A percentile compares a stretch with the other conserved stretches of the same genome.
Conservation (phyloP, 2,329 filamentous ascomycete species). For the Orbilia oligospora region DNA sequence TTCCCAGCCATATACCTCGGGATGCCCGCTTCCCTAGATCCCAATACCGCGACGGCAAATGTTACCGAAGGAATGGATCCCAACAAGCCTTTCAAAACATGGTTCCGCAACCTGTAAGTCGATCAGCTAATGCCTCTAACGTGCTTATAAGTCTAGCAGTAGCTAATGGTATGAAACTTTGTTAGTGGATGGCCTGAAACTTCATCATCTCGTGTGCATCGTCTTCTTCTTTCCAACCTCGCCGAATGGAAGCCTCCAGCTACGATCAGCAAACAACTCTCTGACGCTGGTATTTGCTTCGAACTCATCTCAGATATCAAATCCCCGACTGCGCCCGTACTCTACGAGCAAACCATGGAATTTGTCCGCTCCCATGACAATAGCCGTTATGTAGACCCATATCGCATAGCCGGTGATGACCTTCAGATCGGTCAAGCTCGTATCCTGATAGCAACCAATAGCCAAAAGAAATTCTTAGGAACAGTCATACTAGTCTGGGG, state of each 20-base stretch:
- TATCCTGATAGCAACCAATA: conserved; percentile 44
- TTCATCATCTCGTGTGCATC: conserved; percentile 22
- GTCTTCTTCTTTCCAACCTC: conserved; percentile 47
- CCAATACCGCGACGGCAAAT: conserved; percentile 44
- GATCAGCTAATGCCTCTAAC: neutral
- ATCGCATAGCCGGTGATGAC: conserved; percentile 50
- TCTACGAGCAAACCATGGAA: conserved; percentile 40
- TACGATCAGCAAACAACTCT: conserved; percentile 45
- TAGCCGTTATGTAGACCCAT: conserved; percentile 44
- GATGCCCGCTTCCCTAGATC: conserved; percentile 37
- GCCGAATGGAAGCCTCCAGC: conserved; percentile 38
- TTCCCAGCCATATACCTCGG: conserved; percentile 49
- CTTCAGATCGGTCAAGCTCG: conserved; percentile 42
- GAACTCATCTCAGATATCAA: conserved; percentile 51
- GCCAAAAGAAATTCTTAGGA: conserved; percentile 50
- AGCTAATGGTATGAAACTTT: neutral
- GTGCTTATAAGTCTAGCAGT: neutral
- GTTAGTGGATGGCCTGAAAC: conserved; percentile 54
- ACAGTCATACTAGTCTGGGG: conserved; percentile 49
- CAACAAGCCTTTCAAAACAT: conserved; percentile 43
- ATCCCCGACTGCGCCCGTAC: conserved; percentile 9
- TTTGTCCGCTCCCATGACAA: conserved; percentile 36
- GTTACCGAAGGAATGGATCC: conserved; percentile 43
- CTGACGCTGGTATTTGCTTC: conserved; percentile 41
- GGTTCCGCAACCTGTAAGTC: conserved; percentile 58